These are phyloP conservation scores for Penicillium sp. DNA, from an alignment of 2,329 filamentous ascomycete species.

Conservation along the genomic window DNA sequence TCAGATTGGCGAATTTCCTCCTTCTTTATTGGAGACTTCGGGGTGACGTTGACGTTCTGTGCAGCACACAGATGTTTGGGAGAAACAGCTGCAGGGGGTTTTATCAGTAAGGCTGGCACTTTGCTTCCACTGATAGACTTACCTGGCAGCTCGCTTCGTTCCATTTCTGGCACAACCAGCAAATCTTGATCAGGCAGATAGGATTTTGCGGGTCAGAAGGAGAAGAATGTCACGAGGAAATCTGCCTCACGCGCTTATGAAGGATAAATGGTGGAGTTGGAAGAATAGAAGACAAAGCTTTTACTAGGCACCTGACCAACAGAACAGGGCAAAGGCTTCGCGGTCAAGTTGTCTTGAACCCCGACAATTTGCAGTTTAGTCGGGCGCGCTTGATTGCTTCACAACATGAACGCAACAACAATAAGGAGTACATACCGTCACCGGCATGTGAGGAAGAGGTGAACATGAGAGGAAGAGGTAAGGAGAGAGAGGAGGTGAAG, in stretches of 20 bases:
- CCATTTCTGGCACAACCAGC: background rate
- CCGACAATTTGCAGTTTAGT: background rate
- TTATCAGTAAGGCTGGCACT: background rate
- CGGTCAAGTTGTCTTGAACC: background rate
- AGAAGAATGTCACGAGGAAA: background rate
- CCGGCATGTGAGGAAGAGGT: background rate
- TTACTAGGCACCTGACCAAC: background rate
- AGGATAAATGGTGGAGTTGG: background rate
- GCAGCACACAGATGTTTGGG: background rate
- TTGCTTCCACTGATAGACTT: background rate
- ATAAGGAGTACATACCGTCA: background rate
- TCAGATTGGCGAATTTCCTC: background rate
- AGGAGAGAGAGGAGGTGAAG: too few species aligned
- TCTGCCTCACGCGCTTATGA: background rate
- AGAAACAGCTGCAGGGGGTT: background rate
- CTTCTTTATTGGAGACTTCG: background rate
- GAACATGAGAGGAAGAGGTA: background rate
- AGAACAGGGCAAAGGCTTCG: background rate
- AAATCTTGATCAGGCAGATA: background rate
- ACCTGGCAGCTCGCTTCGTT: background rate
- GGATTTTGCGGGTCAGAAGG: background rate
- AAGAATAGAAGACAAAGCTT: background rate
- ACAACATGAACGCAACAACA: background rate
- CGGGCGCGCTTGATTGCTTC: background rate
- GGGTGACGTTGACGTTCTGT: background rate